These are phyloP conservation scores for Rhododendron simsii DNA, from an alignment of 148 eudicot species.

Conservation along the genomic window DNA sequence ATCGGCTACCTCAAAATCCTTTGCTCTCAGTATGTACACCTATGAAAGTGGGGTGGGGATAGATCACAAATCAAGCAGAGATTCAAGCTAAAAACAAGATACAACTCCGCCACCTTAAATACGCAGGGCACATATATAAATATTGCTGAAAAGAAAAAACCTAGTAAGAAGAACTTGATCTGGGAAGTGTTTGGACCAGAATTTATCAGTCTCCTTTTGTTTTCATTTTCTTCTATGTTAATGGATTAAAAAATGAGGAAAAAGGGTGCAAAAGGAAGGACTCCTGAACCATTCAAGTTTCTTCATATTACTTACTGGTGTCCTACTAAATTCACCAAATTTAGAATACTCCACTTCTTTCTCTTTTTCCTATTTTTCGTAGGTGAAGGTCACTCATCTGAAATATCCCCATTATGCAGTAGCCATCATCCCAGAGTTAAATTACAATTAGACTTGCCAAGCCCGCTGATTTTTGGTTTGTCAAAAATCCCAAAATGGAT, in stretches of 20 bases:
- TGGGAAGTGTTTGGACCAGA: not conserved
- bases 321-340: not conserved
- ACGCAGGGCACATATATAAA: not conserved
- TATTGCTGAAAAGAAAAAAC: not conserved
- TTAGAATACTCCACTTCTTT: not conserved
- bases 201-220: not conserved
- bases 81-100: not conserved
- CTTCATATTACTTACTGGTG: not conserved
- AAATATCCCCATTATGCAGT: not conserved
- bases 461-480: not conserved
- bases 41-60: not conserved
- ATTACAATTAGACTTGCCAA: not conserved
- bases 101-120: not conserved
- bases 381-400: not conserved
- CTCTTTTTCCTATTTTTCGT: not conserved
- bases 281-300: not conserved
- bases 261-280: not conserved
- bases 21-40: slow-evolving; percentile 7
- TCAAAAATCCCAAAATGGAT: not conserved
- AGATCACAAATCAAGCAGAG: not conserved
- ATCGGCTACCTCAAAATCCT: not conserved
- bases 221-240: not conserved
- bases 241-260: too few relatives aligned
- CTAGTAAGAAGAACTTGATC: slow-evolving; percentile 7
- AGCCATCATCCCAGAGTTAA: not conserved